Conservation (phyloP, 208 protist genomes). For the Leishmania major region DNA sequence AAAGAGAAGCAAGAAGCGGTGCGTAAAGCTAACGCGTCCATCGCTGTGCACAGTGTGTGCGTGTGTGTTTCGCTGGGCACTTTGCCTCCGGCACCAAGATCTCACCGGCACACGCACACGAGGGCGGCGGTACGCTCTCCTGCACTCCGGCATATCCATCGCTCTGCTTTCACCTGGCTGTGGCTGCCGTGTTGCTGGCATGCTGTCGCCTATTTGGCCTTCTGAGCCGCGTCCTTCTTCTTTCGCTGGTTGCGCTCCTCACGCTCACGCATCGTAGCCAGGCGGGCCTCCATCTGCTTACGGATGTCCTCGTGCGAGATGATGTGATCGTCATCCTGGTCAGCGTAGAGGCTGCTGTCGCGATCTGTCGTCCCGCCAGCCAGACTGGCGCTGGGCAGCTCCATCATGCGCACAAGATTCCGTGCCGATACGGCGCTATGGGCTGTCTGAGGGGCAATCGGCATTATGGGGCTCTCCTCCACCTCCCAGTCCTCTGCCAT, state of each 20-base stretch:
- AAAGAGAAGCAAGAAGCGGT: neutral
- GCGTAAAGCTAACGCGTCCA: neutral
- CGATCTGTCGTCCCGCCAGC: conserved; percentile 28
- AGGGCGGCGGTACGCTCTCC: neutral
- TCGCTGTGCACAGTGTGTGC: neutral
- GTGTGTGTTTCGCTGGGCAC: neutral
- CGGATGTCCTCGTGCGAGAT: conserved; percentile 87
- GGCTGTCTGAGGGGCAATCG: conserved; percentile 43
- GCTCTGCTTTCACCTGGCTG: neutral
- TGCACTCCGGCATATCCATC: neutral
- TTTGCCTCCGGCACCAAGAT: neutral
- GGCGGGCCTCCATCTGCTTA: conserved; percentile 80
- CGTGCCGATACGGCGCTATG: conserved; percentile 65
- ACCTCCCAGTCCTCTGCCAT: conserved; percentile 32
- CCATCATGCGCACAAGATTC: conserved; percentile 61
- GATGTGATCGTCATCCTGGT: conserved; percentile 72
- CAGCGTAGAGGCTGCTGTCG: conserved; percentile 37
- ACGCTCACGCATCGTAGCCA: conserved; percentile 71
- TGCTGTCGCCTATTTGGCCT: conserved; percentile 5
- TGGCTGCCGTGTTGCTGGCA: neutral
- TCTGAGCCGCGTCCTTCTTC: conserved; percentile 40
- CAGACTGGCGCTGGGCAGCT: conserved; percentile 81
- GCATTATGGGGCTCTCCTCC: conserved; percentile 42
- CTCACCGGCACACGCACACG: neutral
- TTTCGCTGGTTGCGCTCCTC: conserved; percentile 78